A percentile compares a stretch with the other conserved stretches of the same genome.
These are phyloP conservation scores for Rhypophila decipiens DNA, from an alignment of 495 filamentous ascomycete genomes.

Conservation along the genomic window DNA sequence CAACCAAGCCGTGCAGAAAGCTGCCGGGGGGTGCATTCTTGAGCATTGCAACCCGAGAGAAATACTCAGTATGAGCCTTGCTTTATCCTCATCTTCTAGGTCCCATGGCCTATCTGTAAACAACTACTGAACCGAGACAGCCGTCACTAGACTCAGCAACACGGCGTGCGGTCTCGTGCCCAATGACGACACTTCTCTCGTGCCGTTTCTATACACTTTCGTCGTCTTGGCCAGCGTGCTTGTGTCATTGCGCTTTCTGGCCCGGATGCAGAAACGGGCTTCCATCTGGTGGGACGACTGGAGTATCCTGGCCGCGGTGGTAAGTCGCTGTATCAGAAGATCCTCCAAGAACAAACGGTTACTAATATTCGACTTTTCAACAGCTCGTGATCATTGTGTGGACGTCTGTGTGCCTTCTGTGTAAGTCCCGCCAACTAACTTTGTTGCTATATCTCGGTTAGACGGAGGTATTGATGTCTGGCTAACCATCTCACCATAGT, in stretches of 20 bases:
- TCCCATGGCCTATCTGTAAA: neutral
- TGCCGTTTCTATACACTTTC: neutral
- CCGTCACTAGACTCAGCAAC: neutral
- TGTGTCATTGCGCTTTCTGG: neutral
- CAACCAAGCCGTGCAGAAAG: neutral
- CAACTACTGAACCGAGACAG: neutral
- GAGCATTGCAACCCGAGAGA: neutral
- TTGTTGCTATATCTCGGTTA: neutral
- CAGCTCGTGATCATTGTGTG: neutral
- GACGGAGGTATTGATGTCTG: neutral
- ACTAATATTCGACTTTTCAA: neutral
- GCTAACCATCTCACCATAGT: neutral
- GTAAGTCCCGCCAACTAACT: neutral
- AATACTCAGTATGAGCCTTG: neutral
- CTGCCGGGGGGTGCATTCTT: neutral
- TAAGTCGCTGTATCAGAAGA: neutral
- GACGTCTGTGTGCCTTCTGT: neutral
- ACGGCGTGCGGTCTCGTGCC: neutral
- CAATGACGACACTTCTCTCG: neutral
- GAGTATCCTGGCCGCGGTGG: neutral
- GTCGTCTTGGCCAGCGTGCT: neutral
- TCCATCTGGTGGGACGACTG: neutral
- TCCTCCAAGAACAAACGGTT: neutral
- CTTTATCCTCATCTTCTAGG: neutral
- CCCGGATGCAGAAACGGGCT: neutral